Percentiles rank a stretch among this genome's conserved stretches.
Evolutionary conservation across 2,329 filamentous ascomycete genomes (phyloP).

Genomic region (Nemania bipapillata): DNA sequence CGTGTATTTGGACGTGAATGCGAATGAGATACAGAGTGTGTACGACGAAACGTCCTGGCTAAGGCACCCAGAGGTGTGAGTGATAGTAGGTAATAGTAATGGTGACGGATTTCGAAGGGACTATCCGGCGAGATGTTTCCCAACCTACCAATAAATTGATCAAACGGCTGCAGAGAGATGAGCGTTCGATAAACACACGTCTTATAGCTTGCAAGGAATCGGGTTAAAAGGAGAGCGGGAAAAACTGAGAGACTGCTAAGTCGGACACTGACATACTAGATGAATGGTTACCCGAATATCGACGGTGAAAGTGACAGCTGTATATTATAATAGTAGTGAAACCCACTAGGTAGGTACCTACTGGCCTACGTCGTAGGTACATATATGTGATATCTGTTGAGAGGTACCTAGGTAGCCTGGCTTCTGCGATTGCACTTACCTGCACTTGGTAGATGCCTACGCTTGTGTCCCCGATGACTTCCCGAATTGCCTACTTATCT

Average conservation of each 20-base stretch:
- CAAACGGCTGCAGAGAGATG: background rate
- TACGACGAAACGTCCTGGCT: conserved; percentile 4
- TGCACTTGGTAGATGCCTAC: background rate
- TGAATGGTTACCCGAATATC: background rate
- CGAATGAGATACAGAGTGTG: conserved; percentile 10
- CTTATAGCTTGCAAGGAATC: conserved; percentile 11
- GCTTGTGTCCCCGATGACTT: background rate
- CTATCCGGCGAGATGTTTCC: background rate
- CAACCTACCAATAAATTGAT: background rate
- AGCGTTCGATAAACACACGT: background rate
- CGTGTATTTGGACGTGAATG: conserved; percentile 1
- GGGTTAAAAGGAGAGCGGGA: background rate
- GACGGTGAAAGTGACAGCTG: background rate
- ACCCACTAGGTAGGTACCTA: background rate
- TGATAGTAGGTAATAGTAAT: background rate
- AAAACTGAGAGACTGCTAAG: background rate
- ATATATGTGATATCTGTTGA: background rate
- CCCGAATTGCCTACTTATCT: background rate
- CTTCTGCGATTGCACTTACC: background rate
- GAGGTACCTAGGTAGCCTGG: background rate
- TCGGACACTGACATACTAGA: conserved; percentile 8
- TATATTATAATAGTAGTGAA: background rate
- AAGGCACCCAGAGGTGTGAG: background rate
- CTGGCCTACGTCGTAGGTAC: no score
- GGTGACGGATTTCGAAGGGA: background rate